phyloP scores from a whole-genome alignment of 805 yeast species.

The Candida manassasensis region DNA sequence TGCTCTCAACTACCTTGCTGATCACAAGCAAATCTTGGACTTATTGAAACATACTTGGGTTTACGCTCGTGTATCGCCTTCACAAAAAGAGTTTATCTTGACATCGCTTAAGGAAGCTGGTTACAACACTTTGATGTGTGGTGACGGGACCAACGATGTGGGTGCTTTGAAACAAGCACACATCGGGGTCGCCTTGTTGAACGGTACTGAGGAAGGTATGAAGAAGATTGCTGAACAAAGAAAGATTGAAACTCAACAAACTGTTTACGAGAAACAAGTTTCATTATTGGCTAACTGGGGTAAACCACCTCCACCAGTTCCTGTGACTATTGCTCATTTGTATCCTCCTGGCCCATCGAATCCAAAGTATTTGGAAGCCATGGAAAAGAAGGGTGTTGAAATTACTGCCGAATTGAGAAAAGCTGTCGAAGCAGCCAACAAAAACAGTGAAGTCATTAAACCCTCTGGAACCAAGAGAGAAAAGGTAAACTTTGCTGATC shows the following conservation, averaged over 20 bases:
- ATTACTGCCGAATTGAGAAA: conserved; percentile 70
- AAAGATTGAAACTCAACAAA: conserved; percentile 57
- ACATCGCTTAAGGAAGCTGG: conserved; percentile 81
- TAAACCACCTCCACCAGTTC: conserved; percentile 79
- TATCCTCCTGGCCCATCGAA: conserved; percentile 94
- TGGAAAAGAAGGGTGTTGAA: conserved; percentile 77
- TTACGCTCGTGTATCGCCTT: conserved; percentile 94
- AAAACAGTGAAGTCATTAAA: conserved; percentile 24
- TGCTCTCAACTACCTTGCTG: conserved; percentile 65
- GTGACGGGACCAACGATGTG: conserved; percentile 99
- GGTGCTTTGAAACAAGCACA: conserved; percentile 99
- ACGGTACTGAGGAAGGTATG: conserved; percentile 94
- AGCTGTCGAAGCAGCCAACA: conserved; percentile 51
- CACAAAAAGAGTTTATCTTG: conserved; percentile 89
- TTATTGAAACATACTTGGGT: conserved; percentile 91
- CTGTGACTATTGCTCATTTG: conserved; percentile 83
- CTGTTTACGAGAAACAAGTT: conserved; percentile 79
- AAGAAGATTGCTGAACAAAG: conserved; percentile 81
- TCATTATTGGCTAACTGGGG: conserved; percentile 77
- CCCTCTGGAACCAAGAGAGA: conserved; percentile 26
- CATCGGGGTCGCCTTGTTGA: conserved; percentile 94
- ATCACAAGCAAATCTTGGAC: conserved; percentile 64
- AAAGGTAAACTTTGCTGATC: conserved; percentile 45
- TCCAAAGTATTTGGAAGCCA: conserved; percentile 80
- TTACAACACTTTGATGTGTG: conserved; percentile 95